A percentile compares a stretch with the other conserved stretches of the same genome.
Evolutionary conservation across 2,329 filamentous ascomycete genomes (phyloP).

Genomic region (Clonostachys solani): DNA sequence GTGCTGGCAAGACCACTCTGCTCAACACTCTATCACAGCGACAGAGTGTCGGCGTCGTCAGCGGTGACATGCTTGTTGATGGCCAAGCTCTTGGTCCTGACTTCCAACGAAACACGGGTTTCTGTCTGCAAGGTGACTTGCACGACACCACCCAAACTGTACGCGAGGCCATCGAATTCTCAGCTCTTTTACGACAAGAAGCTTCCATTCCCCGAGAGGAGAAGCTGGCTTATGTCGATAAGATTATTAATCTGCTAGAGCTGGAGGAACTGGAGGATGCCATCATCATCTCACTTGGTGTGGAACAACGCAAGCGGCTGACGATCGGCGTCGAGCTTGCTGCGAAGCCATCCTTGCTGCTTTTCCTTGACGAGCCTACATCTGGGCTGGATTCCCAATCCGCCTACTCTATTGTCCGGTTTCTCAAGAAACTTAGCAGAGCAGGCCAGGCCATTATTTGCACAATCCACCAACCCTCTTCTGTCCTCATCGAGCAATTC

Average conservation of each 20-base stretch:
- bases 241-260: constrained; percentile 60
- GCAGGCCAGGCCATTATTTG: constrained; percentile 54
- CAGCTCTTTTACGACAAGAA: constrained; percentile 57
- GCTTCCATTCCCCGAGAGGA: constrained; percentile 49
- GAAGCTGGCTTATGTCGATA: constrained; percentile 63
- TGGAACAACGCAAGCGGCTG: constrained; percentile 49
- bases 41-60: constrained; percentile 68
- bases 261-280: constrained; percentile 60
- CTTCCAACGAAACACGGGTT: constrained; percentile 77
- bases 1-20: constrained; percentile 80
- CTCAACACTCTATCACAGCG: constrained; percentile 73
- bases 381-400: constrained; percentile 52
- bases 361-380: constrained; percentile 58
- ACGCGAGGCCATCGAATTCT: constrained; percentile 61
- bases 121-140: constrained; percentile 56
- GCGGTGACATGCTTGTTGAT: constrained; percentile 73
- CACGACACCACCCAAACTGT: constrained; percentile 62
- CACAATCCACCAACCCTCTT: constrained; percentile 54
- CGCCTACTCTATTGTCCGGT: constrained; percentile 54
- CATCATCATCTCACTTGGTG: constrained; percentile 52
- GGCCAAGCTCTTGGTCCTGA: constrained; percentile 62
- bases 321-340: constrained; percentile 51
- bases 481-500: constrained; percentile 48
- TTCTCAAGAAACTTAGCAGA: constrained; percentile 53
- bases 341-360: constrained; percentile 49